Percentiles rank a stretch among this genome's conserved stretches.
phyloP scores from a whole-genome alignment of 768 basidiomycete species.

The Pholiota molesta region DNA sequence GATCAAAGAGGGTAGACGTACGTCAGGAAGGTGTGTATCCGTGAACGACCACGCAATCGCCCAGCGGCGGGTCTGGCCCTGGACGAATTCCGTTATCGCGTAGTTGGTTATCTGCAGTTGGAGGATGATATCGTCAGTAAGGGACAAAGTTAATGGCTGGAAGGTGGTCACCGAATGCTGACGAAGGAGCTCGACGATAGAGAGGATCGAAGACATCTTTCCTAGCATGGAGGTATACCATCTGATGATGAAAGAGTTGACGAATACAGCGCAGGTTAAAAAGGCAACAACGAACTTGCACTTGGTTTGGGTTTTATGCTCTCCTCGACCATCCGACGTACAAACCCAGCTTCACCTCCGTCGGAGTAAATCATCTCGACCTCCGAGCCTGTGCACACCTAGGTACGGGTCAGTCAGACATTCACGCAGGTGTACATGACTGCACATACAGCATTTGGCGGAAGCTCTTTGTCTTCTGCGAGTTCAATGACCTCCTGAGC shows the following conservation, averaged over 20 bases:
- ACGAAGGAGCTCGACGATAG: slow-evolving; percentile 60
- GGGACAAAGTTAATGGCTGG: background rate
- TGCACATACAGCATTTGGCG: slow-evolving; percentile 68
- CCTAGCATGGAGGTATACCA: slow-evolving; percentile 97
- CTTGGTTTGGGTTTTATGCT: slow-evolving; percentile 50
- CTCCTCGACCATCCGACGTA: slow-evolving; percentile 76
- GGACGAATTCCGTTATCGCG: slow-evolving; percentile 79
- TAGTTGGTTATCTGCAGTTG: slow-evolving; percentile 78
- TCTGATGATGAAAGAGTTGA: slow-evolving; percentile 35
- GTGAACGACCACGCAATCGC: slow-evolving; percentile 85
- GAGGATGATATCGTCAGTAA: background rate
- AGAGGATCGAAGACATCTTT: slow-evolving; percentile 72
- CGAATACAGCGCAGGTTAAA: background rate
- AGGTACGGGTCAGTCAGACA: background rate
- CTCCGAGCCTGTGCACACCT: slow-evolving; percentile 87
- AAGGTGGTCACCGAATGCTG: slow-evolving; percentile 31
- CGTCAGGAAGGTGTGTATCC: slow-evolving; percentile 72
- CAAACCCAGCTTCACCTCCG: slow-evolving; percentile 86
- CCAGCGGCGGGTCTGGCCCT: slow-evolving; percentile 93
- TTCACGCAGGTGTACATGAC: background rate
- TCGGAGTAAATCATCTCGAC: slow-evolving; percentile 83
- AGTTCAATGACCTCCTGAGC: slow-evolving; percentile 64
- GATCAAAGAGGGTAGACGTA: slow-evolving; percentile 39
- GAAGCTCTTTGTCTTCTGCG: slow-evolving; percentile 62
- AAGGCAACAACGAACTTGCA: slow-evolving; percentile 54